Conservation (phyloP, 2,329 filamentous ascomycete genomes). For the Penicillium sp. region DNA sequence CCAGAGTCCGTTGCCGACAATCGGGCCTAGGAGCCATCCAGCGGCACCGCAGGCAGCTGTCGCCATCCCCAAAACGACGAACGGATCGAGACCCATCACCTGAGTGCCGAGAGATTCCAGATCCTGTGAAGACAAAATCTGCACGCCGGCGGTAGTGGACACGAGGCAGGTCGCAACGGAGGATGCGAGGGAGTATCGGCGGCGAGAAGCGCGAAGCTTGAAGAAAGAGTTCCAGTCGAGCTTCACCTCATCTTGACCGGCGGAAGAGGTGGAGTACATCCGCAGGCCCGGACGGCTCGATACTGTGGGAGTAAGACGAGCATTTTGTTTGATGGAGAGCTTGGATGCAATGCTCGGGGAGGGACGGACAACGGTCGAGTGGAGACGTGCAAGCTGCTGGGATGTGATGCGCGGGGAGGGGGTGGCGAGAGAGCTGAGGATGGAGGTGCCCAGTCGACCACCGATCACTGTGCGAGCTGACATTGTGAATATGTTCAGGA, state of each 20-base stretch:
- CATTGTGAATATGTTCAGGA: conserved; percentile 14
- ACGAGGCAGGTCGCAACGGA: conserved; percentile 66
- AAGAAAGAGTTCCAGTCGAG: conserved; percentile 94
- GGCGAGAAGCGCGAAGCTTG: conserved; percentile 79
- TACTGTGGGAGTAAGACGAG: conserved; percentile 7
- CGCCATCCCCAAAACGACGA: conserved; percentile 79
- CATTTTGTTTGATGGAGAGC: conserved; percentile 11
- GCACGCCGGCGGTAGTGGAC: conserved; percentile 55
- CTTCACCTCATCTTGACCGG: conserved; percentile 35
- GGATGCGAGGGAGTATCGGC: conserved; percentile 78
- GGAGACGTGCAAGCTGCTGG: conserved; percentile 27
- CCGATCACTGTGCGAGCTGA: conserved; percentile 36
- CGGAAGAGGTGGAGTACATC: conserved; percentile 30
- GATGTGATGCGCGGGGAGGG: conserved; percentile 22
- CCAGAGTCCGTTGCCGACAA: conserved; percentile 77
- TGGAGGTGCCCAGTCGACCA: conserved; percentile 26
- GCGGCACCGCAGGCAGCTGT: conserved; percentile 74
- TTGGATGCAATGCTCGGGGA: conserved; percentile 18
- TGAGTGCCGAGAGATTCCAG: conserved; percentile 66
- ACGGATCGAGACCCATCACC: conserved; percentile 81
- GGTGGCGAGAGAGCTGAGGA: conserved; percentile 25
- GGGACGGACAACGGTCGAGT: conserved; percentile 18
- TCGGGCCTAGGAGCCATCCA: conserved; percentile 86
- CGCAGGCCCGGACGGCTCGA: conserved; percentile 17
- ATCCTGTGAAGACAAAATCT: conserved; percentile 66